These are phyloP conservation scores for Rubus idaeus DNA, from an alignment of 306 rosid genomes.

Conservation along the genomic window DNA sequence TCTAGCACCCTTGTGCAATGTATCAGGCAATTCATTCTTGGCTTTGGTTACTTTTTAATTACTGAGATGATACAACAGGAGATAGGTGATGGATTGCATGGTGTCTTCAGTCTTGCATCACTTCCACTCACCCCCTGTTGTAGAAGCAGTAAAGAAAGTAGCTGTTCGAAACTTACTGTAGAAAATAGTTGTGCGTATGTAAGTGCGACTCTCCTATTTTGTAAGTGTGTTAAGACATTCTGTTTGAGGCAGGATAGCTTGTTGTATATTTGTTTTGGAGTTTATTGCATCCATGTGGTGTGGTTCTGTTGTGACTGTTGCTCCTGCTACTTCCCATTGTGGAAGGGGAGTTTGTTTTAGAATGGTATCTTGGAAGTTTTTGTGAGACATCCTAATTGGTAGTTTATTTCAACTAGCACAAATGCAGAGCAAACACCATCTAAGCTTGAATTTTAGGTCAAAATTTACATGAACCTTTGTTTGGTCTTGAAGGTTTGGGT, in stretches of 20 bases:
- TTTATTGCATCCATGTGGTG: not conserved
- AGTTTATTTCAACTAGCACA: not conserved
- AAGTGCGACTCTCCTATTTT: not conserved
- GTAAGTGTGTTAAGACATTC: not conserved
- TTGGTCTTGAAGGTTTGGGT: not conserved
- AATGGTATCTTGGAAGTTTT: not conserved
- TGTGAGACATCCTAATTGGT: not conserved
- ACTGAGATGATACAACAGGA: slow-evolving; percentile 30
- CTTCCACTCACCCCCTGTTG: slow-evolving; percentile 30
- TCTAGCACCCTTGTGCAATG: slow-evolving; percentile 38
- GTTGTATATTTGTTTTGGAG: not conserved
- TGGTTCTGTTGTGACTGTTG: not conserved
- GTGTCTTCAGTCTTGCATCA: slow-evolving; percentile 28
- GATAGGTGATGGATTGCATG: slow-evolving; percentile 28
- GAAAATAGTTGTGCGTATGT: slow-evolving; percentile 19
- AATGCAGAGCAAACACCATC: not conserved
- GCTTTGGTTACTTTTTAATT: slow-evolving; percentile 48
- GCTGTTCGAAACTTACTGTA: slow-evolving; percentile 11
- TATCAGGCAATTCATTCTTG: slow-evolving; percentile 93
- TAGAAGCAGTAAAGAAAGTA: slow-evolving; percentile 24
- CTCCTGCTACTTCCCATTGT: not conserved
- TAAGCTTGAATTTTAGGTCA: not conserved
- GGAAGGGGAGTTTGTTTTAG: not conserved
- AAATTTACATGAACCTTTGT: not conserved
- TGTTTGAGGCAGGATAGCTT: not conserved